These are phyloP conservation scores for Leishmania tarentolae DNA, from an alignment of 208 protist species.

Conservation along the genomic window DNA sequence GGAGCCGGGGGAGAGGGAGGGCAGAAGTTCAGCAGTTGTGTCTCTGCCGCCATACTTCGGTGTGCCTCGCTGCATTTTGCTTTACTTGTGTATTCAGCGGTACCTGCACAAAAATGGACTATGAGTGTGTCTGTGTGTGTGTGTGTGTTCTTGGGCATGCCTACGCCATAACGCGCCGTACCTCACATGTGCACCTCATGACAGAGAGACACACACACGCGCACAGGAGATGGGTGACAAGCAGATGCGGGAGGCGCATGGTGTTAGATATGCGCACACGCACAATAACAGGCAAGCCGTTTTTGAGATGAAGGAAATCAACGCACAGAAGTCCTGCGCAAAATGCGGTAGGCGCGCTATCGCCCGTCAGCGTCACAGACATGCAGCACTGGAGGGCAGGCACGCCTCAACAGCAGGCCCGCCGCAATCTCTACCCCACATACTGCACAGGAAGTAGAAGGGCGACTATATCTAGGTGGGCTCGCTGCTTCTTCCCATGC, in stretches of 20 bases:
- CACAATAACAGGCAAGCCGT: not conserved
- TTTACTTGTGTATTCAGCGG: not conserved
- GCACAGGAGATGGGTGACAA: not conserved
- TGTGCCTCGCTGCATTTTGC: not conserved
- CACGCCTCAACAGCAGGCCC: not conserved
- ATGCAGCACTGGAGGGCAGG: not conserved
- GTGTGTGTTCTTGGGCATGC: no score
- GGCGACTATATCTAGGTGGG: not conserved
- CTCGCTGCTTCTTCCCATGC: no score
- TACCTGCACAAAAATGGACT: not conserved
- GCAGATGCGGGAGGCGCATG: not conserved
- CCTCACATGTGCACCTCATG: no score
- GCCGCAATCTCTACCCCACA: not conserved
- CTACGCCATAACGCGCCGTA: no score
- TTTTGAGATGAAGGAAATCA: not conserved
- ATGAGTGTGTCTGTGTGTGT: not conserved
- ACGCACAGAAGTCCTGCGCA: not conserved
- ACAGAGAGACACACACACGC: not conserved
- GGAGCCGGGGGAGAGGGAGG: not conserved
- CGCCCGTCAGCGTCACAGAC: not conserved
- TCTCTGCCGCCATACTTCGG: no score
- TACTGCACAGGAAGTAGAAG: not conserved
- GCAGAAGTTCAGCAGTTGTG: not conserved
- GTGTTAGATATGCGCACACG: not conserved
- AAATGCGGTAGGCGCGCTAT: not conserved